Conservation (phyloP, 495 filamentous ascomycete species). For the Aspergillus sclerotiicarbonarius region DNA sequence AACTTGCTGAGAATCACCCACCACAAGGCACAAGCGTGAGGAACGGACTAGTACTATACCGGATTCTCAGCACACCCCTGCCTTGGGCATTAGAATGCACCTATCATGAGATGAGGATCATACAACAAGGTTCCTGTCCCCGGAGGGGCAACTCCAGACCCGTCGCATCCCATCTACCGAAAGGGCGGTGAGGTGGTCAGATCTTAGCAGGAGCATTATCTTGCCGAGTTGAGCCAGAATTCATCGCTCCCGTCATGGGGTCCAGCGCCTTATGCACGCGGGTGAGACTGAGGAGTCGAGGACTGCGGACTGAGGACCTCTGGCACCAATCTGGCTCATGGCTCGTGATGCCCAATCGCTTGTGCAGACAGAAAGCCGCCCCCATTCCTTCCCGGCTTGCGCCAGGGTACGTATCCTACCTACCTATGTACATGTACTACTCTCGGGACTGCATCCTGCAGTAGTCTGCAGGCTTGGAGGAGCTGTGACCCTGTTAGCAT, state of each 20-base stretch:
- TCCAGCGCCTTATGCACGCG: background rate
- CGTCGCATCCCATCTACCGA: background rate
- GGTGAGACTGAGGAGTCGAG: background rate
- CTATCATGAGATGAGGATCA: conserved; percentile 6
- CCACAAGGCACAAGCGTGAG: too few species aligned
- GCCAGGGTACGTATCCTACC: background rate
- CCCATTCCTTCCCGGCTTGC: background rate
- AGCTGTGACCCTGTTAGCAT: conserved; percentile 8
- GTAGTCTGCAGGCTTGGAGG: conserved; percentile 4
- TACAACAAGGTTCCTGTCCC: background rate
- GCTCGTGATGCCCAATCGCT: conserved; percentile 2
- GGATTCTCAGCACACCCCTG: background rate
- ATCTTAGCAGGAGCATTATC: conserved; percentile 1
- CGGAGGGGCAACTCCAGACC: background rate
- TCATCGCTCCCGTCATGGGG: background rate
- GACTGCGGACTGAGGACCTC: background rate
- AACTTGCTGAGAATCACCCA: background rate
- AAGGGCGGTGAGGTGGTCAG: conserved; percentile 12
- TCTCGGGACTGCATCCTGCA: background rate
- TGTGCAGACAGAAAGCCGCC: background rate
- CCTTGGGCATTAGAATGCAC: background rate
- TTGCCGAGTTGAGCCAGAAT: background rate
- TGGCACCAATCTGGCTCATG: conserved; percentile 8
- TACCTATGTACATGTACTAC: background rate
- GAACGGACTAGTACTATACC: background rate